Evolutionary conservation across 2,329 filamentous ascomycete species (phyloP), one percentile per base, ranked within the genome.

Genomic region (Ascomycota sp.): DNA sequence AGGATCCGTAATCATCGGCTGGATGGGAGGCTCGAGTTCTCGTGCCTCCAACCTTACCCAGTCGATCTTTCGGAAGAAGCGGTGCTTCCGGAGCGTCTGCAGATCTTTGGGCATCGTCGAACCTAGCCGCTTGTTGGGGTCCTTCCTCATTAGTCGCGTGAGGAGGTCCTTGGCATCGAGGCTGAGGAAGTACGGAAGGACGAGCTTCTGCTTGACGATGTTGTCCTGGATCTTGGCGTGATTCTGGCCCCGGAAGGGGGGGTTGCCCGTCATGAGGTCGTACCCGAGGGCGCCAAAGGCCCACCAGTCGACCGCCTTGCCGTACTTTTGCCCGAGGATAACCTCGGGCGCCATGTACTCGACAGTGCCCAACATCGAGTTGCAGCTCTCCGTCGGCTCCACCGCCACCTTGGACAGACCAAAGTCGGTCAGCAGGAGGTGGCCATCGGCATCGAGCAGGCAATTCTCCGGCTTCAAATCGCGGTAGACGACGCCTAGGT

Each of bases 271-370:
- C 52, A 98, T 74, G 27, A 98, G 63, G 51, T 98, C 89, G 53
- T 76, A 92, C 27, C 81, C 83, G 31, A 98, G 67, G 3, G 86
- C 84, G 27, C 91, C 89, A 32, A 98, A 75, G 5, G 84, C 92
- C 89, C 89, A 98, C 86, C 86, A 98, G 57, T 98, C 89, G 12
- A 93, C 91, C 1, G 83, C 76, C 53, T 84, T 86, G 47, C 86
- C 84, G 52, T 98, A 98, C 42, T 80, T 75, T 42, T 79, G 74
- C 39, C 83, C 84, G 40, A 75, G 68, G 39, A 98, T 72, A 34
- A 98, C 79, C 56, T 98, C 89, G 1, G 89, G 89, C 0, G 89
- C 91, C 89, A 98, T 98, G 65, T 98, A 98, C 52, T 95, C 89
- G 37, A 93, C 76, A 0, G 89, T 98, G 33, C 89, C 89, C 8